Conservation (phyloP, 768 basidiomycete species). For the Lyophyllum atratum region DNA sequence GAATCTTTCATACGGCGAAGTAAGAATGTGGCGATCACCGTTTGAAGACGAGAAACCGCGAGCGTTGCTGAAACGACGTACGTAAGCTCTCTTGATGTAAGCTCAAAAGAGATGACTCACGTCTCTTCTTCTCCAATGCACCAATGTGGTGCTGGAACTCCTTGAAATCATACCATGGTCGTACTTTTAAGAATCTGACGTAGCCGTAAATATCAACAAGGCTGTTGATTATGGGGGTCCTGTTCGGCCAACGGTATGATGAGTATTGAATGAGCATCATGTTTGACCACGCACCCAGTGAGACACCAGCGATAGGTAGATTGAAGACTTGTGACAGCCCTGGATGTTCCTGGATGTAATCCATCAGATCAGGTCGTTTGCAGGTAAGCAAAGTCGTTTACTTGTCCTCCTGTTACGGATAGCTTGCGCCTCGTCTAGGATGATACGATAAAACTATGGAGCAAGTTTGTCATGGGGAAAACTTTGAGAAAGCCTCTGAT, state of each 20-base stretch:
- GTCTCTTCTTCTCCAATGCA: conserved; percentile 48
- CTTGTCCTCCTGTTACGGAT: conserved; percentile 53
- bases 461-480: neutral
- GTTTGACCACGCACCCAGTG: conserved; percentile 46
- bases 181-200: conserved; percentile 43
- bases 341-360: conserved; percentile 43
- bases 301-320: conserved; percentile 65
- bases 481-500: neutral
- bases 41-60: conserved; percentile 61
- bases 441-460: conserved; percentile 49
- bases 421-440: conserved; percentile 60
- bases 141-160: conserved; percentile 42
- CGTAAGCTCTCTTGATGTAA: neutral
- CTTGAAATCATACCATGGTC: conserved; percentile 49
- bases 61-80: conserved; percentile 39
- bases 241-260: conserved; percentile 17
- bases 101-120: conserved; percentile 40
- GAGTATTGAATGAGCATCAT: neutral
- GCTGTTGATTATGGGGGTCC: conserved; percentile 66
- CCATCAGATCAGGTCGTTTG: neutral
- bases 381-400: conserved; percentile 24
- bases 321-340: conserved; percentile 54
- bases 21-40: conserved; percentile 52
- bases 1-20: conserved; percentile 67
- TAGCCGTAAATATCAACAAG: conserved; percentile 56